phyloP scores from a whole-genome alignment of 2,329 filamentous ascomycete genomes.

The Alternaria sp. region DNA sequence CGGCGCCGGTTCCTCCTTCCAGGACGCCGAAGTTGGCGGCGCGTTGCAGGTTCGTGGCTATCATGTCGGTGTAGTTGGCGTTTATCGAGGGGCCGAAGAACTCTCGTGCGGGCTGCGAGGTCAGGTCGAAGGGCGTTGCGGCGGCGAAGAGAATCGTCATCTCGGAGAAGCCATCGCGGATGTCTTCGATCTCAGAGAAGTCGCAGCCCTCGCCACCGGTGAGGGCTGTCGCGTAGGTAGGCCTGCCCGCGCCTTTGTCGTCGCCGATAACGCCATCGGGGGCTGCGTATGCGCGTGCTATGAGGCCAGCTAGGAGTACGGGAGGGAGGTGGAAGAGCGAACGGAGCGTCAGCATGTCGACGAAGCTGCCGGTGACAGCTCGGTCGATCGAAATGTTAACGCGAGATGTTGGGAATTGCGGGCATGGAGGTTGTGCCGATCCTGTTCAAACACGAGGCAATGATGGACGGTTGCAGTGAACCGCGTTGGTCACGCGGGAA shows the following conservation, averaged over 20 bases:
- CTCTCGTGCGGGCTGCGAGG: conserved; percentile 31
- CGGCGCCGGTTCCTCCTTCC: conserved; percentile 24
- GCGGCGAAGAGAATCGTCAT: conserved; percentile 41
- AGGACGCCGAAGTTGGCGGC: conserved; percentile 38
- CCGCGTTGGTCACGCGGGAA: not conserved
- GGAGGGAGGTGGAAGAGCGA: conserved; percentile 29
- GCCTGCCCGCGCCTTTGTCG: conserved; percentile 18
- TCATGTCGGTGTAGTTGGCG: conserved; percentile 37
- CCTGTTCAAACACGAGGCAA: not conserved
- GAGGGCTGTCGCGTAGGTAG: conserved; percentile 30
- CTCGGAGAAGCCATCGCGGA: conserved; percentile 41
- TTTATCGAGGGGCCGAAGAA: conserved; percentile 35
- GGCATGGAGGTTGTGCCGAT: conserved; percentile 9
- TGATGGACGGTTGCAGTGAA: not conserved
- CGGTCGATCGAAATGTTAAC: conserved; percentile 6
- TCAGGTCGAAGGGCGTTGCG: conserved; percentile 29
- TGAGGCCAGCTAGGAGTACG: conserved; percentile 24
- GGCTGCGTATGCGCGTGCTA: conserved; percentile 30
- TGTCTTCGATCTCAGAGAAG: conserved; percentile 30
- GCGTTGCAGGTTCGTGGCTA: conserved; percentile 35
- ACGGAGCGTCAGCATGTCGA: conserved; percentile 30
- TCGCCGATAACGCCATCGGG: conserved; percentile 35
- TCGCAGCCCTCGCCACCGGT: conserved; percentile 43
- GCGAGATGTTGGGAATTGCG: not conserved
- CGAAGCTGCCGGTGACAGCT: conserved; percentile 1